Base-by-base conservation (phyloP, 345 rosid species). In the Lepidium africanum region DNA sequence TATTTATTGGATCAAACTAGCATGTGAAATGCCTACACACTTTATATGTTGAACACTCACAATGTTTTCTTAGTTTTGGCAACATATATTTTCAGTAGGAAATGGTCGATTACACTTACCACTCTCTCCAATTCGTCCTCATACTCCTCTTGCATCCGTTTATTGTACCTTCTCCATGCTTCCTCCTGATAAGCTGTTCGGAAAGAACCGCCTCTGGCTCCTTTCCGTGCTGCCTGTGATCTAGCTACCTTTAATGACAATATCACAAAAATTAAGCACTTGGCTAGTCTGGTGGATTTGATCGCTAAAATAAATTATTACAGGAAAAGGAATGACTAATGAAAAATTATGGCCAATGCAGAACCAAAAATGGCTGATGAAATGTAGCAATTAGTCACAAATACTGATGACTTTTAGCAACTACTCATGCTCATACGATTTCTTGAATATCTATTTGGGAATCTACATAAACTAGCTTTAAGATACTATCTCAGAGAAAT, bases 121-220 rank as follows among this genome's bases (percentile, higher is more conserved):
- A 94, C 92, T 87, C 99, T 88, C 84, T 94, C 97, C 83, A 87
- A 73, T 80, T 94, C 97, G 71, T 94, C 96, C 78, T 94, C 99
- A 39, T 87, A 94, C 70, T 87, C 97, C 72, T 94, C 97, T 75
- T 86, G 91, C 97, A 90, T 83, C 65, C 97, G 80, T 56, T 88
- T 87, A 63, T 87, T 83, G 65, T 94, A 83, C 80, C 86, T 91
- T 84, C 78, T 91, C 92, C 92, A 83, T 10, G 95, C 85, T 70
- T 91, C 97, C 82, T 90, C 99, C 65, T 82, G 95, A 73, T 79
- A 88, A 68, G 85, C 40, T 65, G 90, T 75, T 56, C 96, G 81
- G 58, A 87, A 94, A 69, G 95, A 88, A 75, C 79, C 59, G 10
- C 86, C 78, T 16, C 63, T 80, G 50, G 74, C 59, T 59, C 84